phyloP scores from a whole-genome alignment of 495 filamentous ascomycete species.

The Neurospora pannonica region DNA sequence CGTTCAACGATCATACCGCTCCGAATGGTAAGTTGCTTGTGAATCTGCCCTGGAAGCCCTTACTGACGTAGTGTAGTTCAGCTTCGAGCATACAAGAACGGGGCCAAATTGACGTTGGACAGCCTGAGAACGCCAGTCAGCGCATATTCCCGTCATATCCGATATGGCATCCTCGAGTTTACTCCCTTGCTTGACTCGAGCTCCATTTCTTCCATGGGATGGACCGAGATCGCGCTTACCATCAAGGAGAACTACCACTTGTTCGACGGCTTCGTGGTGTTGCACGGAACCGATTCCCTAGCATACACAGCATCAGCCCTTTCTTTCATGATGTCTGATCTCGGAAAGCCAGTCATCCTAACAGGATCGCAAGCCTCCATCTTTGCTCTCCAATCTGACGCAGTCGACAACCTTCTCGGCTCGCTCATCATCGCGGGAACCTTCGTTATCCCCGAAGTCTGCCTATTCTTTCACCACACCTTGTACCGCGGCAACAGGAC shows the following conservation, averaged over 20 bases:
- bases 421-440: conserved; percentile 91
- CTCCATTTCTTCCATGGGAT: conserved; percentile 83
- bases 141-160: conserved; percentile 70
- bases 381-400: conserved; percentile 85
- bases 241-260: conserved; percentile 72
- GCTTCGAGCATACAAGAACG: conserved; percentile 32
- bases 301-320: conserved; percentile 88
- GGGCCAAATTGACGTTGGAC: conserved; percentile 25
- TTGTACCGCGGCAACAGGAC: conserved; percentile 87
- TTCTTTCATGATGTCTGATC: conserved; percentile 87
- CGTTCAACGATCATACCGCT: conserved; percentile 76
- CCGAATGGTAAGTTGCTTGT: conserved; percentile 8
- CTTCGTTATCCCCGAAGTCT: conserved; percentile 94
- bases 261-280: conserved; percentile 89
- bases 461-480: conserved; percentile 88
- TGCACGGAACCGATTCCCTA: conserved; percentile 93
- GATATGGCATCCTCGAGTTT: conserved; percentile 85
- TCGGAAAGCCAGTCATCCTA: conserved; percentile 86
- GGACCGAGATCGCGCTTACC: conserved; percentile 72
- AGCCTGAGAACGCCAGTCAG: conserved; percentile 75
- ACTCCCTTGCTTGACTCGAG: conserved; percentile 80
- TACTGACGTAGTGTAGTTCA: conserved; percentile 16
- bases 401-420: conserved; percentile 89
- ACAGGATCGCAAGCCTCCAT: conserved; percentile 92
- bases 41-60: neutral